Base-by-base conservation (phyloP, 768 basidiomycete genomes). In the Lactarius tabidus region DNA sequence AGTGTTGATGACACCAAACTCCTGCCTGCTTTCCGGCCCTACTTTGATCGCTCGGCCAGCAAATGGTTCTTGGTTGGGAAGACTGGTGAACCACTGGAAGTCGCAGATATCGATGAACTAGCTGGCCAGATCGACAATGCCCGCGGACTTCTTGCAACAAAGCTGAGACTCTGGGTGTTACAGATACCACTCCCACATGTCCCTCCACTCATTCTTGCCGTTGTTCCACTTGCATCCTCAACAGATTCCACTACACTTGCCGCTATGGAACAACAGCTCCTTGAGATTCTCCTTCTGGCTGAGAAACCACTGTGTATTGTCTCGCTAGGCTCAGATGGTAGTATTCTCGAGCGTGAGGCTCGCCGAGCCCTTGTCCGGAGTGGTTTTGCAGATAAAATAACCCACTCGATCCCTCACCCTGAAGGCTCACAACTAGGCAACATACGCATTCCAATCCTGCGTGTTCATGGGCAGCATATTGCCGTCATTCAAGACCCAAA, bases 1-100 rank as follows among this genome's bases (percentile, higher is more conserved):
- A 71, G 71, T 55, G 77, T 75, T 35, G 77, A 80, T 58, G 78
- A 80, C 54, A 77, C 77, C 0, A 77, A 79, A 60, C 71, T 79
- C 0, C 66, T 70, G n/a, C 53, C 70, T 0, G 64, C 68, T 0
- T 68, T 74, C n/a, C 69, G 71, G 1, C 68, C 72, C 0, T 75
- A 71, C 60, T 77, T 59, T 31, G 75, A 78, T 61, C 6, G 10
- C 0, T 48, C 58, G 0, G 45, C 64, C 1, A 51, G 75, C 6
- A 20, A 17, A 0, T 69, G 71, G 56, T 75, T 68, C 48, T 45
- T 79, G 5, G 39, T 78, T 35, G 75, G 77, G 0, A 63, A 58
- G 4, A 56, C 58, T 0, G 71, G 60, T 10, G 75, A 67, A 0
- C 75, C 73, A 3, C 15, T 75, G 0, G 52, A n/a, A 10, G 60